Base-by-base conservation (phyloP, 495 filamentous ascomycete species). In the Penicillium paxilli region DNA sequence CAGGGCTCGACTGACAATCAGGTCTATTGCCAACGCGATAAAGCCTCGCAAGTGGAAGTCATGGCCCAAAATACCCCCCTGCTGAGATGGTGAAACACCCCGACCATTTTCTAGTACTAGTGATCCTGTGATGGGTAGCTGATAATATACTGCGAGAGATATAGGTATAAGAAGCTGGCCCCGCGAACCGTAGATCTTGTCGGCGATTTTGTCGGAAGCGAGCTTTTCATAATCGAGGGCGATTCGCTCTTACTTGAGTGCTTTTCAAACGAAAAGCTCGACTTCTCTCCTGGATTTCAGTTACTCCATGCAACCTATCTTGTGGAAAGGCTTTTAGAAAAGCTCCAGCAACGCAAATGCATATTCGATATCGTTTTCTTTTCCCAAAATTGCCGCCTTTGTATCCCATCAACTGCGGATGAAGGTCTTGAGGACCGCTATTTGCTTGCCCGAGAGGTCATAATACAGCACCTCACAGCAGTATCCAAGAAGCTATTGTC, bases 181-280 rank as follows among this genome's bases (percentile, higher is more conserved):
- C 55, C 63, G 16, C 59, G 64, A 12, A 60, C 55, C 3, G 40
- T 73, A 0, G 70, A 73, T 35, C 66, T 71, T 1, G 60, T 73
- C 3, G 87, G 89, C 2, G 89, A 92, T 60, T 91, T 88, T 67
- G 85, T 85, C 9, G 89, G 89, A 14, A 75, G 80, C 42, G 88
- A 89, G 52, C 73, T 84, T 1, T 91, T 91, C 67, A 63, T 89
- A 8, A 74, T 92, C 33, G 85, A 92, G 55, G 88, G 88, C 2
- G 88, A 92, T 50, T 87, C 87, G 0, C 69, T 92, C 9, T 68
- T 92, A 1, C 69, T 83, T 11, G 63, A 85, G 32, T 85, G 79
- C 57, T 80, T 91, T 33, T 67, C 75, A 16, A 77, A 88, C 51
- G 38, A 71, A 2, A 65, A 76, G 25, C 76, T 92, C 4, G 85